Evolutionary conservation across 257 asterid genomes (phyloP).

Genomic region (Lantana camara): DNA sequence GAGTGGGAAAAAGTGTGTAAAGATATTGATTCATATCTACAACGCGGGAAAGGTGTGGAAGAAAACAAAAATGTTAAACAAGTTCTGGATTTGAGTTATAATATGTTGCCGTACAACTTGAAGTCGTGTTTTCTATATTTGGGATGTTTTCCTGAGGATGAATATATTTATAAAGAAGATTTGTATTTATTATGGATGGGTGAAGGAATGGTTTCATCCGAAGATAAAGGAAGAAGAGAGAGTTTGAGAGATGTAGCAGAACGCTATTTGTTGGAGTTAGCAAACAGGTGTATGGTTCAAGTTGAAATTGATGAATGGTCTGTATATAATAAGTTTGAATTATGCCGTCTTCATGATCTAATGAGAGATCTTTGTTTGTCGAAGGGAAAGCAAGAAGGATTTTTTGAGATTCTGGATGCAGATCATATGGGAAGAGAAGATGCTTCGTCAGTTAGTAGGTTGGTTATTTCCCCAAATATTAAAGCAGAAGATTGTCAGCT

Average conservation of each 20-base stretch:
- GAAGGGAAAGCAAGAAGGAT: constrained; percentile 22
- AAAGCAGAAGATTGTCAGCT: too few relatives aligned
- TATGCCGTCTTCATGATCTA: constrained; percentile 23
- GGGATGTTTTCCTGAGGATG: neutral
- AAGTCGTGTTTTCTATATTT: neutral
- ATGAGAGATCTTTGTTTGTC: constrained; percentile 24
- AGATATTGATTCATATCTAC: too few relatives aligned
- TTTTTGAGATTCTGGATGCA: neutral
- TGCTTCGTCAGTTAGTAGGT: too few relatives aligned
- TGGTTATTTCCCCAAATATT: too few relatives aligned
- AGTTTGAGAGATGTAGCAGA: neutral
- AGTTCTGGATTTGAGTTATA: neutral
- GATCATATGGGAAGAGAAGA: neutral
- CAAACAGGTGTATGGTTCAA: constrained; percentile 28
- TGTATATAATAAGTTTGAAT: neutral
- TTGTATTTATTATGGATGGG: neutral
- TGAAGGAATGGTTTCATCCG: neutral
- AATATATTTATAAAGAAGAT: neutral
- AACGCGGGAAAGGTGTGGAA: too few relatives aligned
- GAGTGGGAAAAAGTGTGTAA: too few relatives aligned
- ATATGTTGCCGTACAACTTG: neutral
- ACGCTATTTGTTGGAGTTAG: constrained; percentile 15
- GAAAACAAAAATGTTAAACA: neutral
- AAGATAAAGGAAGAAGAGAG: neutral
- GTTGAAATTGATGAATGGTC: neutral